These are phyloP conservation scores for Aureobasidium namibiae DNA, from an alignment of 2,329 filamentous ascomycete genomes.

Conservation along the genomic window DNA sequence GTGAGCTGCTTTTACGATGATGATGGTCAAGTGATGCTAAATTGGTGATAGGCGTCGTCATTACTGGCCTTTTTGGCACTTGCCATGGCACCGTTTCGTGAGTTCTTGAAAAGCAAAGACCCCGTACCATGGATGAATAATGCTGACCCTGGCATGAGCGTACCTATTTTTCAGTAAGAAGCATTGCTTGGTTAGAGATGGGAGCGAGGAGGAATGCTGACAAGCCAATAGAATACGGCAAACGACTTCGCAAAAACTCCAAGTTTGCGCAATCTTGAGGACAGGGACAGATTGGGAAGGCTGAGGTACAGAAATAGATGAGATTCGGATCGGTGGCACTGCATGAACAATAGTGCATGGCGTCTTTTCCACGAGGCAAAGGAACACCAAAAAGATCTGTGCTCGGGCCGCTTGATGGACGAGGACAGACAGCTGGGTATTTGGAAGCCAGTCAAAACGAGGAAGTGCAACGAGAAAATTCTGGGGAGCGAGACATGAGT, in stretches of 20 bases:
- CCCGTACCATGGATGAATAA: constrained; percentile 19
- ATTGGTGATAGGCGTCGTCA: constrained; percentile 8
- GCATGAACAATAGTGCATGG: constrained; percentile 10
- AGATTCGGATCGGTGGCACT: neutral
- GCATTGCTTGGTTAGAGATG: neutral
- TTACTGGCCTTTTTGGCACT: constrained; percentile 36
- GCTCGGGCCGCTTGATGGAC: neutral
- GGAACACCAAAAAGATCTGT: constrained; percentile 1
- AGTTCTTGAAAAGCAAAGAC: constrained; percentile 16
- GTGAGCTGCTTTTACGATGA: constrained; percentile 27
- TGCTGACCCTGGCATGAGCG: constrained; percentile 23
- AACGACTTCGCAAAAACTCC: constrained; percentile 39
- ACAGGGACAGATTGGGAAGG: neutral
- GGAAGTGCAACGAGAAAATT: neutral
- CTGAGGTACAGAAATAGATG: constrained; percentile 11
- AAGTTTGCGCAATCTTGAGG: constrained; percentile 33
- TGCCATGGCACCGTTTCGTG: constrained; percentile 39
- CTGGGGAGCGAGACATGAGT: neutral
- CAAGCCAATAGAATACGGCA: constrained; percentile 30
- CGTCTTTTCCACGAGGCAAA: constrained; percentile 5
- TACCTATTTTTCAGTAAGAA: constrained; percentile 37
- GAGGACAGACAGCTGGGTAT: neutral
- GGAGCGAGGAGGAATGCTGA: constrained; percentile 5
- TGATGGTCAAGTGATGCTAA: constrained; percentile 6
- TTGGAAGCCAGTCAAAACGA: neutral